phyloP scores from a whole-genome alignment of 805 yeast species.

The Kazachstania kunashirensis region DNA sequence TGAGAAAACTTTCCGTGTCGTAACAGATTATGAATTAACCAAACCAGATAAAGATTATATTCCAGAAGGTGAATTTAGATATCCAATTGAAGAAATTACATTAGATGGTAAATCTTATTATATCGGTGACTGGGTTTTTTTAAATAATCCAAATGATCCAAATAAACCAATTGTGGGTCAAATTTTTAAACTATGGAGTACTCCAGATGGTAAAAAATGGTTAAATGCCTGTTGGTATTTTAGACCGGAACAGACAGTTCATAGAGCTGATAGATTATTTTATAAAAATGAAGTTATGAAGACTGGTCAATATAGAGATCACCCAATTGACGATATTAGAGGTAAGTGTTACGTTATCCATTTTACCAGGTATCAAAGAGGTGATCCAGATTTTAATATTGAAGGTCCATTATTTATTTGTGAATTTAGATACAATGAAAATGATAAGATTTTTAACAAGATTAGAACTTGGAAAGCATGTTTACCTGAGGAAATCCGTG shows the following conservation, averaged over 20 bases:
- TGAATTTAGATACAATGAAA: slow-evolving; percentile 88
- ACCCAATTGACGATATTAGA: slow-evolving; percentile 73
- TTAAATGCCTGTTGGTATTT: slow-evolving; percentile 96
- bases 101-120: slow-evolving; percentile 62
- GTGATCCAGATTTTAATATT: slow-evolving; percentile 74
- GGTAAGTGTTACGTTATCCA: slow-evolving; percentile 94
- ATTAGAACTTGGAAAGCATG: slow-evolving; percentile 98
- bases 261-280: slow-evolving; percentile 78
- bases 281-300: slow-evolving; percentile 93
- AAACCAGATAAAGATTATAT: slow-evolving; percentile 75
- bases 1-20: slow-evolving; percentile 48
- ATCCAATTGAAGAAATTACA: slow-evolving; percentile 71
- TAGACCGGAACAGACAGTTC: slow-evolving; percentile 96
- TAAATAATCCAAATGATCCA: slow-evolving; percentile 79
- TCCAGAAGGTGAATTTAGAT: slow-evolving; percentile 50
- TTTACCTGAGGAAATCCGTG: slow-evolving; percentile 91
- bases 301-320: slow-evolving; percentile 95
- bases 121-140: slow-evolving; percentile 92
- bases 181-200: slow-evolving; percentile 85
- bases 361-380: slow-evolving; percentile 88
- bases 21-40: slow-evolving; percentile 58
- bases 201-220: slow-evolving; percentile 70
- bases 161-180: slow-evolving; percentile 90
- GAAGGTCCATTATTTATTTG: slow-evolving; percentile 87
- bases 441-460: slow-evolving; percentile 81